Conservation (phyloP, 495 filamentous ascomycete species). For the Letharia lupina region DNA sequence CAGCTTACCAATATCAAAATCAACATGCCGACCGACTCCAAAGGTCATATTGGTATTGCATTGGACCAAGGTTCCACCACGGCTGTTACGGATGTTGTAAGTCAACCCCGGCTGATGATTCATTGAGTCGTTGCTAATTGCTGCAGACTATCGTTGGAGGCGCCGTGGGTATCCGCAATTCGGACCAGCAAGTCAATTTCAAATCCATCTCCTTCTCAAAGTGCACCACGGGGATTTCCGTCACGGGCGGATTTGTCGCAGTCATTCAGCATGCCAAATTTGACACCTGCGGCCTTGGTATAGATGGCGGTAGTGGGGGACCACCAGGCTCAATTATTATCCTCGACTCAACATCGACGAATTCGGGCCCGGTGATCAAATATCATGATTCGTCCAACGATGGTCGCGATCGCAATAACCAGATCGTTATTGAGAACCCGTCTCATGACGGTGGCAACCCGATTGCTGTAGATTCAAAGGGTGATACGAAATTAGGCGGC, state of each 20-base stretch:
- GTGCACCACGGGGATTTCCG: slow-evolving; percentile 35
- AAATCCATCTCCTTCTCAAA: slow-evolving; percentile 39
- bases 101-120: slow-evolving; percentile 10
- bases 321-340: slow-evolving; percentile 45
- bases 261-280: slow-evolving; percentile 36
- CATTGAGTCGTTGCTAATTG: slow-evolving; percentile 8
- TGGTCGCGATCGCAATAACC: slow-evolving; percentile 30
- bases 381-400: slow-evolving; percentile 39
- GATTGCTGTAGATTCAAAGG: slow-evolving; percentile 31
- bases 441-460: slow-evolving; percentile 26
- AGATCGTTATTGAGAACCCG: slow-evolving; percentile 35
- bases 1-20: slow-evolving; percentile 65
- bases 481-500: slow-evolving; percentile 39
- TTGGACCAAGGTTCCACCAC: slow-evolving; percentile 53
- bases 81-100: slow-evolving; percentile 41
- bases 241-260: slow-evolving; percentile 35
- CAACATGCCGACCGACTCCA: slow-evolving; percentile 48
- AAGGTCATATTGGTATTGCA: slow-evolving; percentile 56
- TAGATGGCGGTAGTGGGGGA: slow-evolving; percentile 28
- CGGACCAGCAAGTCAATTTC: slow-evolving; percentile 47
- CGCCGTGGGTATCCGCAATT: slow-evolving; percentile 39
- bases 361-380: slow-evolving; percentile 43
- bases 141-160: slow-evolving; percentile 42
- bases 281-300: slow-evolving; percentile 29
- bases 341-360: slow-evolving; percentile 35